These are phyloP conservation scores for Naumovozyma baii DNA, from an alignment of 805 yeast species.

Conservation along the genomic window DNA sequence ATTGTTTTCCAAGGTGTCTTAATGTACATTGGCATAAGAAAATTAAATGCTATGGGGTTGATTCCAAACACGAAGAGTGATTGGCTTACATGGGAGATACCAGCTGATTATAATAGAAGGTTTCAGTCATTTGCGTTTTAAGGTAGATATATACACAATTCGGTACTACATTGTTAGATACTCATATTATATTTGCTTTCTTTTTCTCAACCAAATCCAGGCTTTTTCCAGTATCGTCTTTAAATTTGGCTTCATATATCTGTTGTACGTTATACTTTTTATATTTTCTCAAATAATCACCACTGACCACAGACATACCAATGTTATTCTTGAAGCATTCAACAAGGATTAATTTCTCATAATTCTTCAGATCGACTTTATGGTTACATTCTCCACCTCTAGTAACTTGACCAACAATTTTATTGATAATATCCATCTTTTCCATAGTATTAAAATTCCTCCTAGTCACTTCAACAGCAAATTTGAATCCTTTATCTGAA, in stretches of 20 bases:
- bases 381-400: constrained; percentile 49
- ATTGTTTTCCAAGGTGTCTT: constrained; percentile 41
- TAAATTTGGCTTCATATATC: constrained; percentile 43
- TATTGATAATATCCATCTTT: constrained; percentile 61
- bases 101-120: constrained; percentile 20
- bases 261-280: constrained; percentile 75
- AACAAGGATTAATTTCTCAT: constrained; percentile 68
- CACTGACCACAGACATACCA: constrained; percentile 76
- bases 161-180: neutral
- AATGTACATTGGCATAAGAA: constrained; percentile 73
- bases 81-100: constrained; percentile 81
- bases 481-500: constrained; percentile 34
- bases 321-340: constrained; percentile 84
- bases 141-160: constrained; percentile 1
- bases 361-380: constrained; percentile 67
- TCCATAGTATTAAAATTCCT: constrained; percentile 70
- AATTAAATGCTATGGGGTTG: constrained; percentile 78
- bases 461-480: constrained; percentile 73
- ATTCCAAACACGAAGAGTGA: constrained; percentile 82
- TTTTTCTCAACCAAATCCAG: too few species aligned
- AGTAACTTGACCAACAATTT: constrained; percentile 66
- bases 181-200: neutral
- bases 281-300: constrained; percentile 41
- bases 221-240: constrained; percentile 13
- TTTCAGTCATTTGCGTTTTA: constrained; percentile 19